A percentile compares a stretch with the other conserved stretches of the same genome.
phyloP scores from a whole-genome alignment of 2,329 filamentous ascomycete species.

The Monosporascus sp. region DNA sequence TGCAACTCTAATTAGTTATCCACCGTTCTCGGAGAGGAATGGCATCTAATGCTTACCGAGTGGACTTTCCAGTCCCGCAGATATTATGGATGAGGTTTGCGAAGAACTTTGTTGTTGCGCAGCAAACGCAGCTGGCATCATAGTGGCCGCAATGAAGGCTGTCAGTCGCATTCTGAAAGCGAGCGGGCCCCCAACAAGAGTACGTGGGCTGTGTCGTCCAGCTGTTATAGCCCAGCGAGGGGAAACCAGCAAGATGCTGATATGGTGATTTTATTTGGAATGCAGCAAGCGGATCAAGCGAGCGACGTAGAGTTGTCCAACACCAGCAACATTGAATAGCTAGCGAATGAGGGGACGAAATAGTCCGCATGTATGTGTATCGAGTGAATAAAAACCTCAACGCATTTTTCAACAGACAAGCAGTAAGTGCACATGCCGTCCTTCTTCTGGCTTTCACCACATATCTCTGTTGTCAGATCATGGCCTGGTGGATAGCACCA shows the following conservation, averaged over 20 bases:
- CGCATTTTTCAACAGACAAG: not conserved
- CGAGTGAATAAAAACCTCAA: not conserved
- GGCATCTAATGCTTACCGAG: not conserved
- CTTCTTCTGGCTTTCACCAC: not conserved
- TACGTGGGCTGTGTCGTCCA: not conserved
- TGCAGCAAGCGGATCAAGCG: not conserved
- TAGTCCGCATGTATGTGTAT: not conserved
- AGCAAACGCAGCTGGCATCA: not conserved
- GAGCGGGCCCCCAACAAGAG: no score
- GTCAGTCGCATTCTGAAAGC: not conserved
- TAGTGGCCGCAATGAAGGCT: not conserved
- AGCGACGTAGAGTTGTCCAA: not conserved
- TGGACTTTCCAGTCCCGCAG: not conserved
- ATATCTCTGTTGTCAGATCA: not conserved
- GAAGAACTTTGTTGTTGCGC: not conserved
- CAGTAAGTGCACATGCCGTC: not conserved
- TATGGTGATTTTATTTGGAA: not conserved
- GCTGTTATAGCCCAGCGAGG: not conserved
- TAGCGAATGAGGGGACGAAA: not conserved
- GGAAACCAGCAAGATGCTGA: not conserved
- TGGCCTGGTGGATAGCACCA: not conserved
- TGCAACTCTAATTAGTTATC: no score
- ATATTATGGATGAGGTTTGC: not conserved
- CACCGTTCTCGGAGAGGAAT: not conserved
- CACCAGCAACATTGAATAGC: not conserved